phyloP scores from a whole-genome alignment of 768 basidiomycete genomes.

The Collybia sordida region DNA sequence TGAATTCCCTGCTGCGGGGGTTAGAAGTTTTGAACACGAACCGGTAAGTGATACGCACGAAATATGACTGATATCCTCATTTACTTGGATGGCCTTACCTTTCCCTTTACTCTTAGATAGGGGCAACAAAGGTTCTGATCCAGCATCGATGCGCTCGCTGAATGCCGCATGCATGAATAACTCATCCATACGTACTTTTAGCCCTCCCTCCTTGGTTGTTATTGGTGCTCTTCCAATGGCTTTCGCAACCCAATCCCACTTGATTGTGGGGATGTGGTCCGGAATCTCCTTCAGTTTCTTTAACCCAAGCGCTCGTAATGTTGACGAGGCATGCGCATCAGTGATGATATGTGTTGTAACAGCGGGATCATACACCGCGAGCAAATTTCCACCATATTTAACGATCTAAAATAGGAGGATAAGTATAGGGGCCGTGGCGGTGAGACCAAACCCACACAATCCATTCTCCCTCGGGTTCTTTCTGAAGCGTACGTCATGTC shows the following conservation, averaged over 20 bases:
- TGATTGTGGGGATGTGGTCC: slow-evolving; percentile 60
- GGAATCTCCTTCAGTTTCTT: slow-evolving; percentile 58
- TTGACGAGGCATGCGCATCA: slow-evolving; percentile 30
- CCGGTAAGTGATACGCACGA: slow-evolving; percentile 36
- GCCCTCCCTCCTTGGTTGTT: slow-evolving; percentile 26
- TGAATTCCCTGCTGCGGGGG: slow-evolving; percentile 31
- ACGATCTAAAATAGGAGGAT: slow-evolving; percentile 46
- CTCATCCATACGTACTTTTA: slow-evolving; percentile 31
- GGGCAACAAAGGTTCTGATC: slow-evolving; percentile 20
- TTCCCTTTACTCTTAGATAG: slow-evolving; percentile 22
- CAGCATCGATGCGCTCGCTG: slow-evolving; percentile 45
- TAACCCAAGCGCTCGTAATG: slow-evolving; percentile 45
- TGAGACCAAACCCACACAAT: slow-evolving; percentile 48
- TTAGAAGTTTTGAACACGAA: neutral
- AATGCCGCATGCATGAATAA: slow-evolving; percentile 50
- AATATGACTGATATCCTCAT: slow-evolving; percentile 41
- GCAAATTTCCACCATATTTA: slow-evolving; percentile 59
- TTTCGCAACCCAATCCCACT: slow-evolving; percentile 59
- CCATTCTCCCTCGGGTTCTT: slow-evolving; percentile 56
- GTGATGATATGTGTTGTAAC: slow-evolving; percentile 70
- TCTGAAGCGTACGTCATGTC: slow-evolving; percentile 55
- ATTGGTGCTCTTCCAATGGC: slow-evolving; percentile 27
- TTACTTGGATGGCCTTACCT: slow-evolving; percentile 19
- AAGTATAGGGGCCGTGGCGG: slow-evolving; percentile 2
- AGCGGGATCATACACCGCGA: slow-evolving; percentile 54